Evolutionary conservation across 2,329 filamentous ascomycete species (phyloP).

Genomic region (Paraconiothyrium brasiliense): DNA sequence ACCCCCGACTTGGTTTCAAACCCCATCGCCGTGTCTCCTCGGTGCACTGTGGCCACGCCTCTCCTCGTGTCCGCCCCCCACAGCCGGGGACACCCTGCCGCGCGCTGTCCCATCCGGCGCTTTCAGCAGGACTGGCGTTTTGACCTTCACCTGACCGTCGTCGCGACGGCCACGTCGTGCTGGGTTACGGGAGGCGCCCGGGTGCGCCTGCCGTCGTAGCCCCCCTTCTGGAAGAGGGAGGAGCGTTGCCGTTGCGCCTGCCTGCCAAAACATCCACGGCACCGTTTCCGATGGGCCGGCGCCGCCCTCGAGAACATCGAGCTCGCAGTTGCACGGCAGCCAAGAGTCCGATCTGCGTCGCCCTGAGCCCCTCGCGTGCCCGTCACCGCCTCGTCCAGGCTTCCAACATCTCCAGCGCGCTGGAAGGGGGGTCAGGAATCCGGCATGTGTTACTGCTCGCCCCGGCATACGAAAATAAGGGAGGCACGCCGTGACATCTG

Average conservation of each 20-base stretch:
- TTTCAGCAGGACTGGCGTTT: constrained; percentile 29
- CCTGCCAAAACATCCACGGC: background rate
- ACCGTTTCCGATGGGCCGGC: constrained; percentile 2
- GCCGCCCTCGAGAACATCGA: background rate
- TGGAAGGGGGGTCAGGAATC: constrained; percentile 14
- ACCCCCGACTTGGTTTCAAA: constrained; percentile 32
- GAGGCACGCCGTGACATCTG: constrained; percentile 36
- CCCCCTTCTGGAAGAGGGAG: constrained; percentile 12
- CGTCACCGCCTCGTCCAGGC: constrained; percentile 22
- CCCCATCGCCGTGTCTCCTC: constrained; percentile 25
- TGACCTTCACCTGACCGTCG: constrained; percentile 22
- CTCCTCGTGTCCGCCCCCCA: constrained; percentile 22
- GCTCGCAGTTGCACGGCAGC: constrained; percentile 23
- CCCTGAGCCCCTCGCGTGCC: constrained; percentile 12
- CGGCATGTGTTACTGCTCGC: constrained; percentile 22
- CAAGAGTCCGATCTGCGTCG: constrained; percentile 18
- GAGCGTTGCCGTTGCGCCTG: constrained; percentile 12
- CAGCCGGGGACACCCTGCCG: constrained; percentile 22
- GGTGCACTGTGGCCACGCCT: constrained; percentile 14
- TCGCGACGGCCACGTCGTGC: constrained; percentile 19
- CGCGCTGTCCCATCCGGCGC: constrained; percentile 19
- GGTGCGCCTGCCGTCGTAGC: constrained; percentile 8
- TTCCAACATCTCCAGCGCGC: constrained; percentile 18
- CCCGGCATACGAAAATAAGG: constrained; percentile 38
- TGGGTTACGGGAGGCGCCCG: constrained; percentile 15